Percentiles rank a stretch among this genome's conserved stretches.
Conservation (phyloP, 2,329 filamentous ascomycete genomes). For the Bretziella fagacearum region DNA sequence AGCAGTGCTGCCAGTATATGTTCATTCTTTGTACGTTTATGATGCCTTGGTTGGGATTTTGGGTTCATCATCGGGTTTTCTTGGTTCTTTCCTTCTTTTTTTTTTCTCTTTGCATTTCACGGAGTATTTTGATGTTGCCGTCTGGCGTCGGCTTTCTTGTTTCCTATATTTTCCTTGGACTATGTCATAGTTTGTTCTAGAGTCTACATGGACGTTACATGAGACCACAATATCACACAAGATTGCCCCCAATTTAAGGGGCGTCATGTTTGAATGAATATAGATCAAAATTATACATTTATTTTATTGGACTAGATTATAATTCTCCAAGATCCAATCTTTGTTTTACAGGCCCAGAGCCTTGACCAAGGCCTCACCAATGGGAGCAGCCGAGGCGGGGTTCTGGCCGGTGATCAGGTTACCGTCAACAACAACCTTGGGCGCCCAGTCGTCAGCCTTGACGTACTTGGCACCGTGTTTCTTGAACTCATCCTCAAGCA, state of each 20-base stretch:
- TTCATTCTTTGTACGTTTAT: slow-evolving; percentile 9
- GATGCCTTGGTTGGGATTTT: slow-evolving; percentile 5
- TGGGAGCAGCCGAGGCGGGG: slow-evolving; percentile 32
- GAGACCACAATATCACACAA: not conserved
- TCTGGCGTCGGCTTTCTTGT: not conserved
- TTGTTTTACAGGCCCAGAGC: slow-evolving; percentile 21
- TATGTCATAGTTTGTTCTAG: not conserved
- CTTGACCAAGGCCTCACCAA: slow-evolving; percentile 36
- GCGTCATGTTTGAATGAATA: not conserved
- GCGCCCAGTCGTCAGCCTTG: slow-evolving; percentile 33
- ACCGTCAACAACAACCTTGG: slow-evolving; percentile 34
- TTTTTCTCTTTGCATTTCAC: slow-evolving; percentile 6
- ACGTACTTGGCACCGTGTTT: slow-evolving; percentile 37
- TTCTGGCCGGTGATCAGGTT: slow-evolving; percentile 42
- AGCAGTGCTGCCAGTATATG: not conserved
- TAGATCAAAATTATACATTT: not conserved
- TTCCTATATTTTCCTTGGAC: not conserved
- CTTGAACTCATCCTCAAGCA: slow-evolving; percentile 38
- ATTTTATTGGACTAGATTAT: not conserved
- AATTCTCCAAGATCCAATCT: not conserved
- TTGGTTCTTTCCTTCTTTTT: not conserved
- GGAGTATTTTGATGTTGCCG: not conserved
- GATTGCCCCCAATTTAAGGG: not conserved
- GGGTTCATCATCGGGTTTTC: not conserved
- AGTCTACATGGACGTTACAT: too few relatives aligned